A percentile compares a stretch with the other conserved stretches of the same genome.
These are phyloP conservation scores for Lupinus albus DNA, from an alignment of 306 rosid species.

Conservation along the genomic window DNA sequence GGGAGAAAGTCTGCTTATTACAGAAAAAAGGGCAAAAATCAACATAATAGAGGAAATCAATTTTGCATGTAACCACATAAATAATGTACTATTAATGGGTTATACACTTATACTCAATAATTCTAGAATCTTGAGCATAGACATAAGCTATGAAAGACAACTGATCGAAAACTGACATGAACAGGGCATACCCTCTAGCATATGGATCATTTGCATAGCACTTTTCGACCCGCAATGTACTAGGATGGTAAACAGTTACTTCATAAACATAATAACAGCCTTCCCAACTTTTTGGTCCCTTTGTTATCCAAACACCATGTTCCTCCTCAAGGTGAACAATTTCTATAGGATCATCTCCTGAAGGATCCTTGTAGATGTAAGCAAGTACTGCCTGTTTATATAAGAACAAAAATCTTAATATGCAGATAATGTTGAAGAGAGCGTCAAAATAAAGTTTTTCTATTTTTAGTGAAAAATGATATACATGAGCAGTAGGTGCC, in stretches of 20 bases:
- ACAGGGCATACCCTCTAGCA: conserved; percentile 82
- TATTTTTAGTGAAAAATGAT: conserved; percentile 18
- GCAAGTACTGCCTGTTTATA: conserved; percentile 64
- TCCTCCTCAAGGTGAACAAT: conserved; percentile 77
- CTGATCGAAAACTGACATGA: conserved; percentile 41
- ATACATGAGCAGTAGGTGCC: conserved; percentile 98
- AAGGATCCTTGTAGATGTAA: conserved; percentile 61
- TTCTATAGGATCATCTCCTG: conserved; percentile 67
- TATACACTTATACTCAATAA: conserved; percentile 16
- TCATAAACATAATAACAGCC: conserved; percentile 88
- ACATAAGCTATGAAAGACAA: conserved; percentile 42
- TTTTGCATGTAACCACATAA: conserved; percentile 7
- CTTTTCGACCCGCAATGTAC: conserved; percentile 72
- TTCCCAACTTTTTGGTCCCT: conserved; percentile 81
- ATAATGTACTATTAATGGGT: conserved; percentile 1
- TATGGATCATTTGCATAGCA: conserved; percentile 90
- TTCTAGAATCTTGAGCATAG: conserved; percentile 36
- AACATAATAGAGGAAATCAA: conserved; percentile 16
- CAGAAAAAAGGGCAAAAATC: conserved; percentile 36
- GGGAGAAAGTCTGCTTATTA: conserved; percentile 74
- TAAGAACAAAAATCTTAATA: conserved; percentile 14
- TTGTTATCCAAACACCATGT: conserved; percentile 81
- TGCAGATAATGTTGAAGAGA: conserved; percentile 19
- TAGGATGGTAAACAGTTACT: conserved; percentile 83
- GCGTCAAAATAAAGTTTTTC: neutral